A percentile compares a stretch with the other conserved stretches of the same genome.
Conservation (phyloP, 2,329 filamentous ascomycete genomes). For the Chrysoporthe deuterocubensis region DNA sequence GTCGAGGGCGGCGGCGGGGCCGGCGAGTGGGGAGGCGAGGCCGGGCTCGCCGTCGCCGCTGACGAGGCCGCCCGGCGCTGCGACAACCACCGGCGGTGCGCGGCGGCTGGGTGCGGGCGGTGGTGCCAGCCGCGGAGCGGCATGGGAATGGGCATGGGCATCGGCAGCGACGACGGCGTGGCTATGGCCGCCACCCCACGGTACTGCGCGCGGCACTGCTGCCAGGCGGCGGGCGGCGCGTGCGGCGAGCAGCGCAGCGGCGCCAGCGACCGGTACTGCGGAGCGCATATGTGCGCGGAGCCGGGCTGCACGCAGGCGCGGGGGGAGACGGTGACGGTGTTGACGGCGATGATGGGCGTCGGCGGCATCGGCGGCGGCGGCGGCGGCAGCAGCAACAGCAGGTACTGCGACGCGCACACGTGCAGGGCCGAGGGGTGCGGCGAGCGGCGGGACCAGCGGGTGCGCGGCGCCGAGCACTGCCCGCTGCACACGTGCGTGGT, state of each 20-base stretch:
- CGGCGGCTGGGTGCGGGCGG: slow-evolving; percentile 20
- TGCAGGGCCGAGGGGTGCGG: slow-evolving; percentile 19
- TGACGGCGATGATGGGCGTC: too few relatives aligned
- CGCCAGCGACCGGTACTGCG: slow-evolving; percentile 11
- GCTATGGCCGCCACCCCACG: slow-evolving; percentile 1
- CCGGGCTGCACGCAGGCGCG: background rate
- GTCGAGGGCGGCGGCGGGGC: slow-evolving; percentile 23
- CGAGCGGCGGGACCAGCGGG: slow-evolving; percentile 22
- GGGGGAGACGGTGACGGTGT: background rate
- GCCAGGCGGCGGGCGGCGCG: slow-evolving; percentile 7
- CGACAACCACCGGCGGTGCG: slow-evolving; percentile 28
- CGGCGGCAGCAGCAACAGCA: background rate
- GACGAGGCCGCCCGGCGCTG: slow-evolving; percentile 26
- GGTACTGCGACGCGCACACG: slow-evolving; percentile 20
- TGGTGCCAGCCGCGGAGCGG: slow-evolving; percentile 21
- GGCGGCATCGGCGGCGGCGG: slow-evolving; percentile 4
- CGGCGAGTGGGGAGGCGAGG: slow-evolving; percentile 9
- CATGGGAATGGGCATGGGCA: background rate
- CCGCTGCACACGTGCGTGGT: slow-evolving; percentile 22
- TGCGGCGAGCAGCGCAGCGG: slow-evolving; percentile 16
- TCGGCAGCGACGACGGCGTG: slow-evolving; percentile 13
- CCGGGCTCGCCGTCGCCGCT: background rate
- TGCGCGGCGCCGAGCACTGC: slow-evolving; percentile 16
- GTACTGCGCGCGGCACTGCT: slow-evolving; percentile 30
- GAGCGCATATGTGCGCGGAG: slow-evolving; percentile 22